Conservation (phyloP, 176 grass and related monocot species). For the Eleusine coracana region DNA sequence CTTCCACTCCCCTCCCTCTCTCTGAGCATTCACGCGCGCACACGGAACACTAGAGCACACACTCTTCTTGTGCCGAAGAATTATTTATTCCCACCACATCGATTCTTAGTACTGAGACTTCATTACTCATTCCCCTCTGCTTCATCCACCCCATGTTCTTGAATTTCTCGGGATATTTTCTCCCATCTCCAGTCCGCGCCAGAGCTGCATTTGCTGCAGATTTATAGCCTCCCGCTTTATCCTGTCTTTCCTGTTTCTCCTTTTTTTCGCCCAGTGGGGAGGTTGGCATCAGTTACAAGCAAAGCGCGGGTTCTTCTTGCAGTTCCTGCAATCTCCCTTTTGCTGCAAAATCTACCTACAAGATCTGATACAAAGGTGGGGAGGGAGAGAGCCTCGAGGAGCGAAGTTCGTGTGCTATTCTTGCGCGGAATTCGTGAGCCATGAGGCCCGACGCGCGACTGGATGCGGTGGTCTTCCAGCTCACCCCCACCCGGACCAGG, state of each 20-base stretch:
- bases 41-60: not conserved
- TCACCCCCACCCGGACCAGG: slow-evolving; percentile 95
- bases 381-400: not conserved
- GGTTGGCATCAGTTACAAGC: slow-evolving; percentile 51
- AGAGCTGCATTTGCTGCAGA: slow-evolving; percentile 36
- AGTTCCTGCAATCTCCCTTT: slow-evolving; percentile 18
- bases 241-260: slow-evolving; percentile 34
- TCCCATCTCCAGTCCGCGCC: not conserved
- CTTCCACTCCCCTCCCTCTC: not conserved
- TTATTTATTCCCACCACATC: slow-evolving; percentile 41
- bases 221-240: slow-evolving; percentile 38
- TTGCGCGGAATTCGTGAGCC: slow-evolving; percentile 27
- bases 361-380: slow-evolving; percentile 42
- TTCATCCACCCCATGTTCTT: slow-evolving; percentile 36
- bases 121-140: slow-evolving; percentile 41
- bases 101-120: slow-evolving; percentile 34
- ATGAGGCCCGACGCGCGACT: slow-evolving; percentile 81
- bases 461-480: slow-evolving; percentile 86
- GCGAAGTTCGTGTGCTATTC: not conserved
- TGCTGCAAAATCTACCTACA: slow-evolving; percentile 23
- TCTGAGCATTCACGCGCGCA: slow-evolving; percentile 4
- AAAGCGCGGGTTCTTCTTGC: slow-evolving; percentile 49
- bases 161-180: slow-evolving; percentile 38
- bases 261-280: slow-evolving; percentile 41
- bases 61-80: slow-evolving; percentile 15